A percentile compares a stretch with the other conserved stretches of the same genome.
These are phyloP conservation scores for Leishmania arabica DNA, from an alignment of 208 protist genomes.

Conservation along the genomic window DNA sequence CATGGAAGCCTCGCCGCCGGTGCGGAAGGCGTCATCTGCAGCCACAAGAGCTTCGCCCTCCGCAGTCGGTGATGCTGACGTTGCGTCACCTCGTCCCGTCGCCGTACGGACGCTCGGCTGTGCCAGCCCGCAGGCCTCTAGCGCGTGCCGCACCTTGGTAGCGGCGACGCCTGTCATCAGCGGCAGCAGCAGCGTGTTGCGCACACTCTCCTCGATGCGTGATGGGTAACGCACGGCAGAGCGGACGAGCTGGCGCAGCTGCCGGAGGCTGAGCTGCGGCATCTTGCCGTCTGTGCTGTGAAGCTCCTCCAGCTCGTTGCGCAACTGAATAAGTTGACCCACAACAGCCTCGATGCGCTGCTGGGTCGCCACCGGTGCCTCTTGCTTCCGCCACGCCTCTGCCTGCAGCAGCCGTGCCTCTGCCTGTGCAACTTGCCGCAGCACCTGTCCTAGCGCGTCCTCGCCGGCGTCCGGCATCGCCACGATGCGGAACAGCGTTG, in stretches of 20 bases:
- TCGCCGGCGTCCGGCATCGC: slow-evolving; percentile 60
- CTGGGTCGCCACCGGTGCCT: slow-evolving; percentile 5
- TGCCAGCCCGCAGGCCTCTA: slow-evolving; percentile 49
- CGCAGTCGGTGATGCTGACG: neutral
- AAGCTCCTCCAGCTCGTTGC: slow-evolving; percentile 49
- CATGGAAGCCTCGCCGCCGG: neutral
- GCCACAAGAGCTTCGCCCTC: neutral
- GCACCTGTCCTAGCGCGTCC: slow-evolving; percentile 43
- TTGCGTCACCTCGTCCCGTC: neutral
- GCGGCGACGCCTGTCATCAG: slow-evolving; percentile 76
- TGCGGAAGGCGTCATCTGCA: neutral
- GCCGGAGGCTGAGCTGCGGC: slow-evolving; percentile 69
- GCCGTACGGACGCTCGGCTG: neutral
- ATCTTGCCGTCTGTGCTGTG: slow-evolving; percentile 68
- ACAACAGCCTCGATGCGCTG: slow-evolving; percentile 28
- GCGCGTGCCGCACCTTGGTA: slow-evolving; percentile 61
- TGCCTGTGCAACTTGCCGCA: slow-evolving; percentile 45
- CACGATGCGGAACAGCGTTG: slow-evolving; percentile 90
- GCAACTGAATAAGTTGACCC: slow-evolving; percentile 49
- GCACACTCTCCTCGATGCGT: slow-evolving; percentile 49
- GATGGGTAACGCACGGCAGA: slow-evolving; percentile 61
- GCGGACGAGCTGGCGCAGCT: slow-evolving; percentile 69
- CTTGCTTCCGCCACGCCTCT: slow-evolving; percentile 12
- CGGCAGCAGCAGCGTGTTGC: slow-evolving; percentile 65
- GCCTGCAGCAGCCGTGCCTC: slow-evolving; percentile 33